phyloP scores from a whole-genome alignment of 441 rosid genomes.

The Pelargonium australe region DNA sequence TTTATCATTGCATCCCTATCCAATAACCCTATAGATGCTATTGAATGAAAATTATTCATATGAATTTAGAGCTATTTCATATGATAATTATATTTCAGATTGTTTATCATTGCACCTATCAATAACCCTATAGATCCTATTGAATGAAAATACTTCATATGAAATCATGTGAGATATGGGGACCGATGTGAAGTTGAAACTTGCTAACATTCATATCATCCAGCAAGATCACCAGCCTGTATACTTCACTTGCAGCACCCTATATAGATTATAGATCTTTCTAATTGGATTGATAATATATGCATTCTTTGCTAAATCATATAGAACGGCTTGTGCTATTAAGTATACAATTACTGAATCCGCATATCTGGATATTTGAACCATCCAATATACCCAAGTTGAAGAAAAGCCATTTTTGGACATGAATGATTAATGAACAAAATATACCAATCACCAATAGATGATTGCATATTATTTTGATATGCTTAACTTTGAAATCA shows the following conservation, averaged over 20 bases:
- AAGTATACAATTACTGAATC: not conserved
- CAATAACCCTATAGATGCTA: not conserved
- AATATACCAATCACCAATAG: not conserved
- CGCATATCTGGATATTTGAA: not conserved
- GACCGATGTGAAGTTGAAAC: not conserved
- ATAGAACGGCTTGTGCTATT: not conserved
- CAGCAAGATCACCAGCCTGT: not conserved
- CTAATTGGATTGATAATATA: not conserved
- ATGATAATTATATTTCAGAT: not conserved
- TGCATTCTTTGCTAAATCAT: not conserved
- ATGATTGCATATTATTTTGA: not conserved
- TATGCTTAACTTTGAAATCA: slow-evolving; percentile 12
- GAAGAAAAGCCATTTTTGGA: not conserved
- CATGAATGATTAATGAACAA: not conserved
- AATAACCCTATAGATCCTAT: not conserved
- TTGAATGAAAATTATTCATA: not conserved
- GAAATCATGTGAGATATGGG: not conserved
- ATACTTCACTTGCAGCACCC: not conserved
- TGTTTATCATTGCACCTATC: not conserved
- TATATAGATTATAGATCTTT: not conserved
- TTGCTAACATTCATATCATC: not conserved
- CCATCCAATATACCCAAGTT: not conserved
- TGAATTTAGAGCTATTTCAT: not conserved
- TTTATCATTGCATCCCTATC: not conserved
- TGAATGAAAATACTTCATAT: not conserved